Base-by-base conservation (phyloP, 208 protist genomes). In the Trypanosoma conorhini region DNA sequence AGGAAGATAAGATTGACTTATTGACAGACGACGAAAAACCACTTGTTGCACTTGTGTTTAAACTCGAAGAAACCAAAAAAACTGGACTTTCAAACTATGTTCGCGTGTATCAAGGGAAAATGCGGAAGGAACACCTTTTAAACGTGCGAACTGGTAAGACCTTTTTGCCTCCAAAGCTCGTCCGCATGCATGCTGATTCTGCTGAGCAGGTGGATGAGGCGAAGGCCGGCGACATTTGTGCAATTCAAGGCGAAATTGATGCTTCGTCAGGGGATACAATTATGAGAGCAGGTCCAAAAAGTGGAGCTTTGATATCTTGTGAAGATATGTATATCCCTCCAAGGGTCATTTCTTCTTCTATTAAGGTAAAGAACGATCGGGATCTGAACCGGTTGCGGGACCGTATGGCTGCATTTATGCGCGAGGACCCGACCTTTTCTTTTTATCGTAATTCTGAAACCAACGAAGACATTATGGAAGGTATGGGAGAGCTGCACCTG, bases 21-120 rank as follows among this genome's bases (percentile, higher is more conserved):
- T n/a, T 78, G 24, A 87, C 80, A 22, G 95, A 98, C 65, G 76
- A 91, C 76, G 89, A 96, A 70, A 93, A 98, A 75, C 95, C 97
- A 42, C 89, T 99, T 28, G 89, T 99, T 19, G 97, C 91, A 51
- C 86, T 99, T 26, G 90, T 99, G n/a, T 99, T 99, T 85, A 99
- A 99, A 79, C 85, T 99, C 8, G 98, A 99, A 83, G 97, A 98
- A 83, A 95, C 91, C 17, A 94, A 94, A 55, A 92, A 92, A 78
- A 97, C 96, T 55, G 98, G 98, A 21, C 88, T 99, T 76, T 93
- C 98, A 31, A 99, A 99, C 40, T 99, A 99, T 82, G 88, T 99
- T 46, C 96, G 99, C 61, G 91, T 99, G 51, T 99, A 99, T 81
- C 98, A 99, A 82, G 99, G 98, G 44, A 95, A 89, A 61, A 88